Base-by-base conservation (phyloP, 2,329 filamentous ascomycete genomes). In the Huntiella bhutanensis region DNA sequence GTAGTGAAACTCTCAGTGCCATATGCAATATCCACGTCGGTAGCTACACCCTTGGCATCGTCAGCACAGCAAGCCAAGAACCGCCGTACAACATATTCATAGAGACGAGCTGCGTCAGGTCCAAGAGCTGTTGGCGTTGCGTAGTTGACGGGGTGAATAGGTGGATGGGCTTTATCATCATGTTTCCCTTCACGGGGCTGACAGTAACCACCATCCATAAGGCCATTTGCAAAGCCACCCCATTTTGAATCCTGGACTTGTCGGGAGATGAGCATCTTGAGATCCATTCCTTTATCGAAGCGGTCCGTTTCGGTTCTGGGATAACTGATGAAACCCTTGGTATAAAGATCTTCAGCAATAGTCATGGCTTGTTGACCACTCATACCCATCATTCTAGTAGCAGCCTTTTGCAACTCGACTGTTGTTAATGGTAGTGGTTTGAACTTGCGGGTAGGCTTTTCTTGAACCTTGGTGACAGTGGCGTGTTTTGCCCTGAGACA, bases 21-120 rank as follows among this genome's bases (percentile, higher is more conserved):
- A 56, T 91, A 96, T 33, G 76, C 63, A 6, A 98, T 75, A 51
- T 87, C 82, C 39, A 98, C 70, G 46, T 92, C 84, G 0, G 84
- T 94, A 17, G 81, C 75, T 59, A 84, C 73, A 43, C 91, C 91
- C 55, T 82, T 78, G 17, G 91, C 91, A 60, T 98, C 91, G 49
- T 94, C 82, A 4, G 88, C 92, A 60, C 91, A 98, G 60, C 88
- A 96, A 4, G 88, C 91, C 16, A 98, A 71, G 59, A 98, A 98
- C 1, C 88, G 79, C 1, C 91, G 79, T 16, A 82, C 79, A 7
- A 98, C 79, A 54, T 96, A 94, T 59, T 96, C 88, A 58, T 96
- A 95, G 2, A 98, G 72, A 17, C 77, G 77, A 45, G 71, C 74
- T 57, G 93, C 84, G 45, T 80, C 69, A 1, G 75, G 68, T 46